phyloP scores from a whole-genome alignment of 2,329 filamentous ascomycete species.

The Zymoseptoria tritici region DNA sequence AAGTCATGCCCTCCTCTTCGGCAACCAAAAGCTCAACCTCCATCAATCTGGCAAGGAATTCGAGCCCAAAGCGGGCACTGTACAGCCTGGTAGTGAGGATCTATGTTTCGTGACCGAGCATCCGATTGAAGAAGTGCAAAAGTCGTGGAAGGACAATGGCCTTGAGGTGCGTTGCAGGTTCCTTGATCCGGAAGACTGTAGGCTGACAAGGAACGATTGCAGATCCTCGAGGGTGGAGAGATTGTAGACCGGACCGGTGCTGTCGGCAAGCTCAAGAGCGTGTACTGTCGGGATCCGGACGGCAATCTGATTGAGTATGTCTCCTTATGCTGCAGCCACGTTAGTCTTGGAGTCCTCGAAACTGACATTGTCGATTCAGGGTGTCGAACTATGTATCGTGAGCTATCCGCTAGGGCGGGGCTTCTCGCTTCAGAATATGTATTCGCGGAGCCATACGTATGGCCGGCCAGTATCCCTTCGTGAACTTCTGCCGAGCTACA shows the following conservation, averaged over 20 bases:
- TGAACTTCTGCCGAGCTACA: conserved; percentile 26
- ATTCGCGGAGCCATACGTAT: conserved; percentile 48
- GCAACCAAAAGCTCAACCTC: conserved; percentile 54
- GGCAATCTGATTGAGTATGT: conserved; percentile 56
- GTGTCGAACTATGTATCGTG: conserved; percentile 26
- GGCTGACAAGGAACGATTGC: conserved; percentile 12
- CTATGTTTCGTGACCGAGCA: conserved; percentile 53
- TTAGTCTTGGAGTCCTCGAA: not conserved
- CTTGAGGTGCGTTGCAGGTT: conserved; percentile 35
- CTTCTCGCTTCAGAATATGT: conserved; percentile 40
- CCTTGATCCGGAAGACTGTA: conserved; percentile 5
- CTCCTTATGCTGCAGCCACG: not conserved
- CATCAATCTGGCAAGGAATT: conserved; percentile 51
- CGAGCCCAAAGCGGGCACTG: conserved; percentile 50
- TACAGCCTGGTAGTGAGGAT: conserved; percentile 51
- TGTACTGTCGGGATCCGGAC: conserved; percentile 56
- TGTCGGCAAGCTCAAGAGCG: conserved; percentile 46
- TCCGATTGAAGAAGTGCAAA: conserved; percentile 42
- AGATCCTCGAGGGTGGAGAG: conserved; percentile 39
- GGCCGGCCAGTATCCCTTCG: conserved; percentile 49
- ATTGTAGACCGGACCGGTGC: conserved; percentile 52
- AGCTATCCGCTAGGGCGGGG: conserved; percentile 7
- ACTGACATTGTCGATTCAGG: conserved; percentile 7
- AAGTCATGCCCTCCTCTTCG: conserved; percentile 51
- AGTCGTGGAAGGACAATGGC: conserved; percentile 35